Percentiles rank a stretch among this genome's conserved stretches.
Evolutionary conservation across 768 basidiomycete species (phyloP).

Genomic region (Multifurca ochricompacta): DNA sequence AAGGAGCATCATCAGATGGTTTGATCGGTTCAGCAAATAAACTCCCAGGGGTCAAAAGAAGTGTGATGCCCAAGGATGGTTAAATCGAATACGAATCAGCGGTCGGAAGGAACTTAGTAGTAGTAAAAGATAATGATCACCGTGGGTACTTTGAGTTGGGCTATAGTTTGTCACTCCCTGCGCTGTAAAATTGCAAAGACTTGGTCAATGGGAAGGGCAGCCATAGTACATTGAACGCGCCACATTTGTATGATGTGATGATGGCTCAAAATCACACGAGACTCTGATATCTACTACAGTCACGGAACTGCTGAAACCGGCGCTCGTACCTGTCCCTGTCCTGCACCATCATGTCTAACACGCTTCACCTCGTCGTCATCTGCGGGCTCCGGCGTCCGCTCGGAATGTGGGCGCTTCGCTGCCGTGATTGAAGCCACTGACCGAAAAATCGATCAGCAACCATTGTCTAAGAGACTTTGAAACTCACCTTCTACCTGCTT

Average conservation of each 20-base stretch:
- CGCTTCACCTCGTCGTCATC: constrained; percentile 2
- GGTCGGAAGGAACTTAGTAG: background rate
- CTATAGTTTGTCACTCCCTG: no score
- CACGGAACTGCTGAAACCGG: background rate
- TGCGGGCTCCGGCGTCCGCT: background rate
- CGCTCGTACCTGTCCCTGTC: background rate
- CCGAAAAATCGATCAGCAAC: background rate
- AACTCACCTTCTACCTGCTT: constrained; percentile 1
- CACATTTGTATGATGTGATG: background rate
- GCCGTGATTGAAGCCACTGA: background rate
- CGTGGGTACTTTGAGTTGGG: no score
- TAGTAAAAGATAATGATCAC: no score
- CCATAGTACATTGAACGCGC: no score
- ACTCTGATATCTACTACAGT: background rate
- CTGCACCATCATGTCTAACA: background rate
- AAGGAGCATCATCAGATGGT: constrained; percentile 19
- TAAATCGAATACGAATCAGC: background rate
- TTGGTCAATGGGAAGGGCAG: no score
- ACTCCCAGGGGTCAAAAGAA: background rate
- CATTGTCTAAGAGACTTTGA: background rate
- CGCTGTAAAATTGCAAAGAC: no score
- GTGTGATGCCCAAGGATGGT: background rate
- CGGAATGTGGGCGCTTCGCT: background rate
- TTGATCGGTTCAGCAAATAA: constrained; percentile 9
- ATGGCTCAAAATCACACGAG: background rate